A percentile compares a stretch with the other conserved stretches of the same genome.
Evolutionary conservation across 2,329 filamentous ascomycete genomes (phyloP).

Genomic region (Alternaria gansuensis): DNA sequence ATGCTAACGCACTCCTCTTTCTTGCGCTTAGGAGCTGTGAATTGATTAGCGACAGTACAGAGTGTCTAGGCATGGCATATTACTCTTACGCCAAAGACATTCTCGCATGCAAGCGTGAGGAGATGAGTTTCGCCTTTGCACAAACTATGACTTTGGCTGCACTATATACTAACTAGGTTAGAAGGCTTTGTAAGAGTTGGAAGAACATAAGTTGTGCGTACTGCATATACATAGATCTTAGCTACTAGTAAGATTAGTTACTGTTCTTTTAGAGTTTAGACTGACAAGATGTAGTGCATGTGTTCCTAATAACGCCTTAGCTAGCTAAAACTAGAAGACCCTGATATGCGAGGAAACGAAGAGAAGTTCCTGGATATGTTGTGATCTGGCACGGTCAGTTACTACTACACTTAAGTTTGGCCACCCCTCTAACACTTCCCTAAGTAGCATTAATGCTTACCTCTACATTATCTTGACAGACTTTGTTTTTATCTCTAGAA

Average conservation of each 20-base stretch:
- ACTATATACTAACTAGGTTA: background rate
- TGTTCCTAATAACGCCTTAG: too few relatives aligned
- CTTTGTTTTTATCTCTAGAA: background rate
- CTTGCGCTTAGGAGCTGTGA: background rate
- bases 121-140: background rate
- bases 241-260: background rate
- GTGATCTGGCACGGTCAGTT: background rate
- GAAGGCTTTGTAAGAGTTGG: background rate
- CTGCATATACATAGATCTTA: background rate
- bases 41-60: background rate
- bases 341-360: background rate
- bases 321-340: background rate
- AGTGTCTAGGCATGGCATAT: constrained; percentile 1
- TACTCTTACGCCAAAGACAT: background rate
- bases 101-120: background rate
- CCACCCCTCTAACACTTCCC: background rate
- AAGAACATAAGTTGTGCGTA: background rate
- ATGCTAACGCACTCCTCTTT: constrained; percentile 4
- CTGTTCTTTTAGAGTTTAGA: background rate
- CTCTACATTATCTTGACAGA: background rate
- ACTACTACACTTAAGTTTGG: background rate
- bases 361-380: constrained; percentile 1
- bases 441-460: background rate
- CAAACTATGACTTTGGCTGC: constrained; percentile 2
- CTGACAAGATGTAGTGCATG: background rate